phyloP scores from a whole-genome alignment of 306 rosid genomes.

The Mimosa pudica region DNA sequence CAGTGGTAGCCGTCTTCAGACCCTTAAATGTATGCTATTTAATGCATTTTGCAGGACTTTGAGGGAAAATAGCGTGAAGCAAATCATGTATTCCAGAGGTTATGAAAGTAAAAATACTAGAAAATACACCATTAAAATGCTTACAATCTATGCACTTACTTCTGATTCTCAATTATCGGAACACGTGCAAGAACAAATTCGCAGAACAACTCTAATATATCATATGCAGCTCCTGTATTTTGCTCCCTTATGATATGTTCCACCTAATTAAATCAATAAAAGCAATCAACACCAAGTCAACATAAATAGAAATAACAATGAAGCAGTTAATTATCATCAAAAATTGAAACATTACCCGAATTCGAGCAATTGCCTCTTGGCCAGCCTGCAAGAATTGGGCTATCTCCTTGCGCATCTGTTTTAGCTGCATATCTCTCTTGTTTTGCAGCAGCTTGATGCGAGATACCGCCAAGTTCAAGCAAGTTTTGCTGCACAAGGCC shows the following conservation, averaged over 20 bases:
- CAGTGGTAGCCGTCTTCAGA: not conserved
- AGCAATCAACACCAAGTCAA: conserved; percentile 24
- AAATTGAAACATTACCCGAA: conserved; percentile 65
- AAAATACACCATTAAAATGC: conserved; percentile 4
- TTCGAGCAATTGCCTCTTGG: conserved; percentile 92
- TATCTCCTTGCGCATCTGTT: conserved; percentile 92
- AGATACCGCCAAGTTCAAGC: conserved; percentile 75
- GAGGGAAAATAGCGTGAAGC: conserved; percentile 13
- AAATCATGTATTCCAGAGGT: not conserved
- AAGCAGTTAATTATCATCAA: conserved; percentile 15
- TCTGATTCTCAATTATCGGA: conserved; percentile 86
- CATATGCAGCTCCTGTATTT: conserved; percentile 87
- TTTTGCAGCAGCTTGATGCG: conserved; percentile 94
- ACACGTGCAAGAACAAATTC: conserved; percentile 94
- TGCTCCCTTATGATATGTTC: conserved; percentile 97
- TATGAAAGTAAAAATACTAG: conserved; percentile 18
- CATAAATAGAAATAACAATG: not conserved
- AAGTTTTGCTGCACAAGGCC: conserved; percentile 70
- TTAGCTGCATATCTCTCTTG: conserved; percentile 88
- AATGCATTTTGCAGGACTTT: not conserved
- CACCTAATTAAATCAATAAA: conserved; percentile 59
- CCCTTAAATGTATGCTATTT: not conserved
- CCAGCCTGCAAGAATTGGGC: conserved; percentile 94
- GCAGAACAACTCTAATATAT: conserved; percentile 93
- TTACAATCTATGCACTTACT: conserved; percentile 48